A percentile compares a stretch with the other conserved stretches of the same genome.
These are phyloP conservation scores for Arabidopsis arenosa DNA, from an alignment of 345 rosid genomes.

Conservation along the genomic window DNA sequence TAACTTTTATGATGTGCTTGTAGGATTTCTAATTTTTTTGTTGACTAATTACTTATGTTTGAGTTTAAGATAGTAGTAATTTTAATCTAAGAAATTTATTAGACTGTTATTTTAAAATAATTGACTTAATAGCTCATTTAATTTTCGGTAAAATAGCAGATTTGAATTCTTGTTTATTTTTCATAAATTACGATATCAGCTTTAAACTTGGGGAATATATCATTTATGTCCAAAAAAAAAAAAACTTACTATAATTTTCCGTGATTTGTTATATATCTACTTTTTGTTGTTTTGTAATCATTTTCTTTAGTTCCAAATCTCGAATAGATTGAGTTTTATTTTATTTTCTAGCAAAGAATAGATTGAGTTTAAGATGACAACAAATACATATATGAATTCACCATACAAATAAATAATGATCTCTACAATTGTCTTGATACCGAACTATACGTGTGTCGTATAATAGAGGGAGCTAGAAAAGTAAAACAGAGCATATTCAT, in stretches of 20 bases:
- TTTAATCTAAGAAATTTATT: neutral
- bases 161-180: neutral
- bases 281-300: neutral
- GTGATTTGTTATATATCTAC: neutral
- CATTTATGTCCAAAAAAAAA: neutral
- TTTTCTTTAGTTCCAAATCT: neutral
- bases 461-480: neutral
- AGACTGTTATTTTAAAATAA: neutral
- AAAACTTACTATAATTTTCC: too few relatives aligned
- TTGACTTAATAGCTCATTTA: neutral
- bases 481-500: slow-evolving; percentile 20
- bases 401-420: neutral
- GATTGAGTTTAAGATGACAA: too few relatives aligned
- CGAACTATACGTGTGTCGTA: neutral
- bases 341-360: too few relatives aligned
- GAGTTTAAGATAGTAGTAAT: neutral
- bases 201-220: neutral
- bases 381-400: too few relatives aligned
- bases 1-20: neutral
- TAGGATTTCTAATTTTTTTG: slow-evolving; percentile 9
- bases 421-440: neutral
- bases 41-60: neutral
- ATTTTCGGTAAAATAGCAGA: neutral
- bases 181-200: neutral
- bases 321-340: too few relatives aligned